A percentile compares a stretch with the other conserved stretches of the same genome.
These are phyloP conservation scores for Parachaetomium inaequale DNA, from an alignment of 495 filamentous ascomycete species.

Conservation along the genomic window DNA sequence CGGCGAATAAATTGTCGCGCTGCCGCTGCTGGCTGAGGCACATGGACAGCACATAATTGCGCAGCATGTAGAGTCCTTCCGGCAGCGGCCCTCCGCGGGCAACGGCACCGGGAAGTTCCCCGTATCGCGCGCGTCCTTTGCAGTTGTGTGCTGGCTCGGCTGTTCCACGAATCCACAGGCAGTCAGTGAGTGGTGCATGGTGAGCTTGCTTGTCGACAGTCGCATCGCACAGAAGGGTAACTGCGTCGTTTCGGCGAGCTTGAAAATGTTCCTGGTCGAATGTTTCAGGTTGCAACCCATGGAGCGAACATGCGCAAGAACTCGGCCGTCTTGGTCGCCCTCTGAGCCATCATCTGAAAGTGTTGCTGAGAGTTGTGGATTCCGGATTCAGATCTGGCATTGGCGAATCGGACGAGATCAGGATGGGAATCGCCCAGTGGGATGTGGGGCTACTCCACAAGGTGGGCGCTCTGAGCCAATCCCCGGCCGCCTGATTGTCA, in stretches of 20 bases:
- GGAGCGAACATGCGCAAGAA: too few relatives aligned
- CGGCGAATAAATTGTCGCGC: constrained; percentile 11
- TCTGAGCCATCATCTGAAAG: too few relatives aligned
- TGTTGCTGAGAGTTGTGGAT: too few relatives aligned
- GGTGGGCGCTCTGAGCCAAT: not conserved
- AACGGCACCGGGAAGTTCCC: not conserved
- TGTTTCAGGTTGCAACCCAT: too few relatives aligned
- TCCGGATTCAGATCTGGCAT: too few relatives aligned
- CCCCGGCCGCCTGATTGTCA: not conserved
- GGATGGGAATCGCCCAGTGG: not conserved
- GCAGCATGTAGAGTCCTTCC: not conserved
- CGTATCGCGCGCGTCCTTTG: not conserved
- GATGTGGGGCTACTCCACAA: constrained; percentile 1
- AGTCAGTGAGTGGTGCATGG: too few relatives aligned
- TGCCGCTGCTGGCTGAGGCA: not conserved
- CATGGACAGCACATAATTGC: not conserved
- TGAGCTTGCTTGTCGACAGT: not conserved
- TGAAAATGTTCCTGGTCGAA: too few relatives aligned
- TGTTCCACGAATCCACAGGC: too few relatives aligned
- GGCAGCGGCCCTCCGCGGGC: not conserved
- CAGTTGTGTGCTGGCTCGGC: not conserved
- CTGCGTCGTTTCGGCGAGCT: too few relatives aligned
- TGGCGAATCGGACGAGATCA: too few relatives aligned
- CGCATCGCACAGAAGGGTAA: too few relatives aligned
- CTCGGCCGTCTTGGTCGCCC: too few relatives aligned